A percentile compares a stretch with the other conserved stretches of the same genome.
These are phyloP conservation scores for Oryza coarctata DNA, from an alignment of 176 grass and related monocot genomes.

Conservation along the genomic window DNA sequence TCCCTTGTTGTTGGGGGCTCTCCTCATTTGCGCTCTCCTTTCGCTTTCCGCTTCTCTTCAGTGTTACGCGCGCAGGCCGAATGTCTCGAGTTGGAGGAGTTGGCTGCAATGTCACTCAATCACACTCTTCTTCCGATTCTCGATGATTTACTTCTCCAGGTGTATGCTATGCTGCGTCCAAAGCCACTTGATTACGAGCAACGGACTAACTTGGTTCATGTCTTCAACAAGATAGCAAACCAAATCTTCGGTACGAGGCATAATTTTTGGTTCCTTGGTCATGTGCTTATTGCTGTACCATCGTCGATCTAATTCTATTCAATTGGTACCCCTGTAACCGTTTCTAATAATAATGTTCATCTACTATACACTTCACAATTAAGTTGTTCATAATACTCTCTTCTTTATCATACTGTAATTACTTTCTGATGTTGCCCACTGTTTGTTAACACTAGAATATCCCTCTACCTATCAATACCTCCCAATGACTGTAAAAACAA, in stretches of 20 bases:
- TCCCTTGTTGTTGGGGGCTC: no score
- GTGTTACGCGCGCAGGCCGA: constrained; percentile 40
- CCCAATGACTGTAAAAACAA: not conserved
- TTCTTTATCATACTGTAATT: no score
- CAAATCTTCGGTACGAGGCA: constrained; percentile 57
- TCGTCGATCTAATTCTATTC: not conserved
- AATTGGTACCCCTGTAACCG: not conserved
- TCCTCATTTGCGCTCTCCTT: not conserved
- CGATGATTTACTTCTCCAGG: constrained; percentile 53
- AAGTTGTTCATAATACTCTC: not conserved
- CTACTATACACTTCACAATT: not conserved
- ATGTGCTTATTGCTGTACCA: not conserved
- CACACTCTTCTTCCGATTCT: constrained; percentile 35
- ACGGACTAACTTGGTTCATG: constrained; percentile 49
- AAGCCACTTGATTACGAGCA: constrained; percentile 64
- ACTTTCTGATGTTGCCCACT: no score
- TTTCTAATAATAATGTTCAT: not conserved
- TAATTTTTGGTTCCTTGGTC: not conserved
- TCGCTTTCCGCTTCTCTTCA: not conserved
- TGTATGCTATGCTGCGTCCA: constrained; percentile 52
- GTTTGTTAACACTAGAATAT: not conserved
- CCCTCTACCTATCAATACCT: not conserved
- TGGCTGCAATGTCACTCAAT: constrained; percentile 41
- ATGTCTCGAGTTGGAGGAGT: constrained; percentile 45
- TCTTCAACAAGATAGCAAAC: constrained; percentile 50